Conservation (phyloP, 306 rosid genomes). For the Morella rubra region DNA sequence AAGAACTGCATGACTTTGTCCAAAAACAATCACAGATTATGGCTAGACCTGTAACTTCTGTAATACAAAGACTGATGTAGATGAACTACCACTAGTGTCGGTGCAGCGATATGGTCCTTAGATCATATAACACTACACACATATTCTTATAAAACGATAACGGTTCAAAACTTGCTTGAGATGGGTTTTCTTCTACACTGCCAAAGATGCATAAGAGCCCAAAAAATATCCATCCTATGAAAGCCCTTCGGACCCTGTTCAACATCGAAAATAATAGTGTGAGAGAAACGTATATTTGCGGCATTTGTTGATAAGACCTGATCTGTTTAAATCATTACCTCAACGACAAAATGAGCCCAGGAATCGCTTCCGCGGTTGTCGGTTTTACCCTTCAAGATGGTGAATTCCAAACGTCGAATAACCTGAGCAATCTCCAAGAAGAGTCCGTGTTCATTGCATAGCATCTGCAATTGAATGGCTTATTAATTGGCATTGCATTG, state of each 20-base stretch:
- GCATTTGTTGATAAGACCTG: background rate
- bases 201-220: slow-evolving; percentile 82
- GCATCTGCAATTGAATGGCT: slow-evolving; percentile 33
- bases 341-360: slow-evolving; percentile 79
- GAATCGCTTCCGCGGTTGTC: slow-evolving; percentile 46
- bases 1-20: slow-evolving; percentile 1
- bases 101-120: background rate
- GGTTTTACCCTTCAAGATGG: slow-evolving; percentile 68
- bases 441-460: slow-evolving; percentile 66
- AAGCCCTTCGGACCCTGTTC: slow-evolving; percentile 78
- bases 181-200: slow-evolving; percentile 52
- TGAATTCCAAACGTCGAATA: slow-evolving; percentile 53
- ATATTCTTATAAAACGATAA: background rate
- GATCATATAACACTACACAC: background rate
- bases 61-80: background rate
- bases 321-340: slow-evolving; percentile 46
- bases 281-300: background rate
- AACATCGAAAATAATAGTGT: background rate
- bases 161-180: slow-evolving; percentile 43
- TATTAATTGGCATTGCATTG: background rate
- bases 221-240: slow-evolving; percentile 80
- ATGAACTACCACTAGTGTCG: background rate
- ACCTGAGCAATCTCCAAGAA: slow-evolving; percentile 83
- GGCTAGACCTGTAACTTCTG: background rate
- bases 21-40: background rate